Base-by-base conservation (phyloP, 306 rosid genomes). In the Begonia loranthoides region DNA sequence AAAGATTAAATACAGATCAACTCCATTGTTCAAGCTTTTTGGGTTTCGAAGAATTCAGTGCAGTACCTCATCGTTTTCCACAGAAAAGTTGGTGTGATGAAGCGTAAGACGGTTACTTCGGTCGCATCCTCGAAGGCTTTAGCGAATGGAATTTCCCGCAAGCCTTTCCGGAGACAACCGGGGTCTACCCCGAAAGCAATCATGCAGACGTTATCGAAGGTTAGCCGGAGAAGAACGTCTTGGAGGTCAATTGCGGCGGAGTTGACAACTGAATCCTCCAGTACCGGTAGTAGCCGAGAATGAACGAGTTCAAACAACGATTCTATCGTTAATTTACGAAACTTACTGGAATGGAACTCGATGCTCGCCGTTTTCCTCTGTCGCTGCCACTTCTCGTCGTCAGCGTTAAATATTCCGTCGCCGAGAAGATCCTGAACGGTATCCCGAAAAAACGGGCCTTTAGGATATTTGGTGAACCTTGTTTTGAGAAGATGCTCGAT, bases 131-230 rank as follows among this genome's bases (percentile, higher is more conserved):
- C 97, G 47, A 90, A 90, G 11, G 95, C 94, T 52, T 43, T 72
- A 3, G 97, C 97, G 57, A 90, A 90, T 6, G 94, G 83, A 16
- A 90, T 82, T 17, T 53, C 60, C 1, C 90, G 81, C 44, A 82
- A 66, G n/a, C 73, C 73, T 1, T 44, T 58, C 28, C 60, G 46
- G 50, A 76, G 71, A 57, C 97, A 90, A 45, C 97, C 94, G 2
- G 97, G 95, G 59, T 90, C 95, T 16, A 74, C 95, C 13, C 97
- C 97, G 21, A 85, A 90, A 0, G 97, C 97, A 17, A 90, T 79
- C 85, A 90, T 76, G 55, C 97, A 90, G 0, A 90, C 87, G 49
- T 90, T 85, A 38, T 90, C 97, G 55, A 90, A 90, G 13, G 97
- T 90, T 17, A 90, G 50, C 60, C 95, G 72, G 12, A 90, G 28